Base-by-base conservation (phyloP, 2,329 filamentous ascomycete species). In the Acarospora socialis region DNA sequence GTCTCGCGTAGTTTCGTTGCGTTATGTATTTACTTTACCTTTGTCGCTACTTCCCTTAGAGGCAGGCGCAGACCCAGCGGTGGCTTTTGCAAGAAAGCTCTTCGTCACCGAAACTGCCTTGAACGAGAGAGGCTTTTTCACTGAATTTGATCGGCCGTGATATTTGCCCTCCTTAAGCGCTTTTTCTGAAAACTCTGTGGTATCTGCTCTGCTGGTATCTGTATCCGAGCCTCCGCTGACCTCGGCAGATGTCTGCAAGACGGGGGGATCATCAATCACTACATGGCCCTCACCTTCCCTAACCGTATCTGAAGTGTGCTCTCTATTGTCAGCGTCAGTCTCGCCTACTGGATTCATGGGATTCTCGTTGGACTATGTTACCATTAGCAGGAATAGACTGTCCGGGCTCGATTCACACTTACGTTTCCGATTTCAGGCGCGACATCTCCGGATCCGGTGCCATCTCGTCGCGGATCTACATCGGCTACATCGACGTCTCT, bases 31-130 rank as follows among this genome's bases (percentile, higher is more conserved):
- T 28, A 39, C 28, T 12, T 28, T 58, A 63, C 66, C 54, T 59
- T 73, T 75, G 27, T 75, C 69, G 23, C 65, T 60, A 16, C 44
- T 41, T 20, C 54, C 43, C 48, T 70, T 70, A 22, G 62, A 51
- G 21, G 57, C 45, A 7, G 67, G 59, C 20, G 60, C 55, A n/a
- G 66, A 55, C n/a, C 58, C 57, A 6, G 68, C 63, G 15, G 38
- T 36, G 23, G 71, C 64, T 50, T 77, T 77, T 28, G 70, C 68
- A 34, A 77, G 59, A 37, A 74, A 72, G 48, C 68, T 74, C 52
- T 76, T 77, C 21, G 73, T 72, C 35, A 76, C 73, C 9, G 70
- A 75, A 21, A 77, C 68, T 17, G 72, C 70, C 51, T 75, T 77
- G 55, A 77, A 76, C 3, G 66, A 61, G 4, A 66, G 53, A 17